Conservation (phyloP, 2,329 filamentous ascomycete species). For the Aspergillus clavatus region DNA sequence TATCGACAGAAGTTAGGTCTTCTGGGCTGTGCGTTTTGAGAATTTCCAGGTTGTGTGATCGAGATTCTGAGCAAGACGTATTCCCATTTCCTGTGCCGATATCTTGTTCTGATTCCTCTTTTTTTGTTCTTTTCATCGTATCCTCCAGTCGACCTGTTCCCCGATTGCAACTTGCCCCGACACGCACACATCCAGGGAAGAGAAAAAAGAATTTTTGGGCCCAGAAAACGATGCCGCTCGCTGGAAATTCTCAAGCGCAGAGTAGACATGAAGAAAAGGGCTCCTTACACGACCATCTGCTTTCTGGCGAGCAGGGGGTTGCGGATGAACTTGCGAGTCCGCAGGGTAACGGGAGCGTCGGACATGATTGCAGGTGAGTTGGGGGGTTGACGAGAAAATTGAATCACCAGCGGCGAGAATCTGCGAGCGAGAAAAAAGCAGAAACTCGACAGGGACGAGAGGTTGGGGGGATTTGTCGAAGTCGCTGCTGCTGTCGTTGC, state of each 20-base stretch:
- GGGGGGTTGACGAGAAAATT: constrained; percentile 27
- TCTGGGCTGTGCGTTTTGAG: background rate
- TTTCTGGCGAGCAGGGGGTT: constrained; percentile 98
- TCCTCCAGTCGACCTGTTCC: background rate
- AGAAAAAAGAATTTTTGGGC: background rate
- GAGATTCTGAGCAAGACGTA: background rate
- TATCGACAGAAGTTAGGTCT: background rate
- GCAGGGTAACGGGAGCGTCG: constrained; percentile 71
- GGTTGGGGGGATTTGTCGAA: constrained; percentile 27
- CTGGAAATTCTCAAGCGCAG: constrained; percentile 1
- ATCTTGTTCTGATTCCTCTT: background rate
- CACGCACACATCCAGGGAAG: background rate
- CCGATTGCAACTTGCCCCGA: too few relatives aligned
- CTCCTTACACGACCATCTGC: constrained; percentile 98
- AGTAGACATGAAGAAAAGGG: constrained; percentile 12
- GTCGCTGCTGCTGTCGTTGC: constrained; percentile 27
- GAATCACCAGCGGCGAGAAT: constrained; percentile 23
- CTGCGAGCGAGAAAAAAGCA: constrained; percentile 15
- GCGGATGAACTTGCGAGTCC: constrained; percentile 99
- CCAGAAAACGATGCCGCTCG: background rate
- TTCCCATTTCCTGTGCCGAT: background rate
- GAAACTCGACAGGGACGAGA: constrained; percentile 21
- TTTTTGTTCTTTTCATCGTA: background rate
- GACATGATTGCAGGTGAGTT: constrained; percentile 68
- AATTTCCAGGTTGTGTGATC: background rate